phyloP scores from a whole-genome alignment of 2,329 filamentous ascomycete genomes.

The Phaeosphaeria sp. region DNA sequence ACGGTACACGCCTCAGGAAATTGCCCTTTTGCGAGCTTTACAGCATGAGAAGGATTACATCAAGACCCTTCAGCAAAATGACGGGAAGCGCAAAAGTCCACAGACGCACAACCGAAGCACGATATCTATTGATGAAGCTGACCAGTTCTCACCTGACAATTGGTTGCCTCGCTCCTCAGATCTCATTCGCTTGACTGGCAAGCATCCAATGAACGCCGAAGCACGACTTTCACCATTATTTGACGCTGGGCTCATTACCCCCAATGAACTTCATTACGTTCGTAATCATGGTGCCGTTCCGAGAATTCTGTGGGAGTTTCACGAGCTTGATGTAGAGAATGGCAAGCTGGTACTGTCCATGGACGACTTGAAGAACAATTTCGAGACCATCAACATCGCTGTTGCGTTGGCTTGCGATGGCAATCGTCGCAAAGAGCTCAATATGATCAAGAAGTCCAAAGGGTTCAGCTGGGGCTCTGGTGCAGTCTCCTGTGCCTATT shows the following conservation, averaged over 20 bases:
- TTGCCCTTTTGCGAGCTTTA: constrained; percentile 45
- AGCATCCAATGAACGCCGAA: constrained; percentile 62
- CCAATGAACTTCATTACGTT: constrained; percentile 60
- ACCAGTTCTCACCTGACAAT: constrained; percentile 61
- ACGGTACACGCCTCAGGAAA: constrained; percentile 52
- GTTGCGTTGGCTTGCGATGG: constrained; percentile 64
- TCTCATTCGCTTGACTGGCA: constrained; percentile 59
- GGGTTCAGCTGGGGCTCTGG: constrained; percentile 64
- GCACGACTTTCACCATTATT: constrained; percentile 52
- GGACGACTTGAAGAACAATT: constrained; percentile 52
- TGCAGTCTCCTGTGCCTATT: constrained; percentile 59
- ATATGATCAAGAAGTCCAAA: constrained; percentile 57
- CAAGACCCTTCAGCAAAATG: constrained; percentile 50
- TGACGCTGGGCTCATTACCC: constrained; percentile 58
- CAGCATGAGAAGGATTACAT: constrained; percentile 55
- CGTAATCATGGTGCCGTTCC: constrained; percentile 63
- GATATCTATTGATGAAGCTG: constrained; percentile 55
- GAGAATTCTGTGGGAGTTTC: constrained; percentile 57
- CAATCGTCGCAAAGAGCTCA: constrained; percentile 62
- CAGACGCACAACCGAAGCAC: constrained; percentile 37
- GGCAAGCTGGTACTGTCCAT: constrained; percentile 52
- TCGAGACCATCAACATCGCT: constrained; percentile 58
- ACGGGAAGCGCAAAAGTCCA: constrained; percentile 51
- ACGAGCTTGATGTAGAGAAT: constrained; percentile 54
- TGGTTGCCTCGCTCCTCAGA: constrained; percentile 58